Percentiles rank a stretch among this genome's conserved stretches.
Conservation (phyloP, 495 filamentous ascomycete species). For the Trichoderma virens region DNA sequence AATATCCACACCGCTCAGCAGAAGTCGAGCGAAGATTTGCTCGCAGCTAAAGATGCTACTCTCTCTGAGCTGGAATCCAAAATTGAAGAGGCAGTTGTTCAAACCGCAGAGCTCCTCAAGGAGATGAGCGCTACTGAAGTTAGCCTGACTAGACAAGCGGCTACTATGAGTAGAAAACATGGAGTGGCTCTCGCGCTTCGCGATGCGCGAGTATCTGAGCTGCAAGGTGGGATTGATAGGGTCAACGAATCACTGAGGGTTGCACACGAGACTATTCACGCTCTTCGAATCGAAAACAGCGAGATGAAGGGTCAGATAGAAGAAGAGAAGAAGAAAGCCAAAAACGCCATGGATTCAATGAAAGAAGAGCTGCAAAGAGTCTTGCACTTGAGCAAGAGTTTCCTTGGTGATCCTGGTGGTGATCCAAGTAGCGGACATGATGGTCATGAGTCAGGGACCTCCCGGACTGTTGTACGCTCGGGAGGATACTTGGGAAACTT, state of each 20-base stretch:
- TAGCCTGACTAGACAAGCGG: slow-evolving; percentile 34
- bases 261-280: slow-evolving; percentile 29
- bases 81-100: slow-evolving; percentile 17
- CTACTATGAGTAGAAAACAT: slow-evolving; percentile 23
- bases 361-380: slow-evolving; percentile 35
- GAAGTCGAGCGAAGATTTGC: slow-evolving; percentile 15
- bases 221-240: slow-evolving; percentile 30
- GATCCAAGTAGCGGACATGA: not conserved
- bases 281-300: slow-evolving; percentile 30
- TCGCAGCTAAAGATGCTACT: slow-evolving; percentile 8
- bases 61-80: slow-evolving; percentile 22
- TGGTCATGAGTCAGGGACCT: not conserved
- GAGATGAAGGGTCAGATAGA: slow-evolving; percentile 26
- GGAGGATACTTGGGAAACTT: slow-evolving; percentile 22
- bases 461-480: not conserved
- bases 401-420: slow-evolving; percentile 15
- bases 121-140: slow-evolving; percentile 35
- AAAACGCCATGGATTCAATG: slow-evolving; percentile 45
- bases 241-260: slow-evolving; percentile 27
- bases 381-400: slow-evolving; percentile 28
- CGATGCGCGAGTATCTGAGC: slow-evolving; percentile 34
- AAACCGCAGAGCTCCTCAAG: slow-evolving; percentile 24
- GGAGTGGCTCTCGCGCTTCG: slow-evolving; percentile 33
- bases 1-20: slow-evolving; percentile 23
- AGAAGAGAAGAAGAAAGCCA: slow-evolving; percentile 38